Conservation (phyloP, 2,329 filamentous ascomycete species). For the Aspergillus fijiensis region DNA sequence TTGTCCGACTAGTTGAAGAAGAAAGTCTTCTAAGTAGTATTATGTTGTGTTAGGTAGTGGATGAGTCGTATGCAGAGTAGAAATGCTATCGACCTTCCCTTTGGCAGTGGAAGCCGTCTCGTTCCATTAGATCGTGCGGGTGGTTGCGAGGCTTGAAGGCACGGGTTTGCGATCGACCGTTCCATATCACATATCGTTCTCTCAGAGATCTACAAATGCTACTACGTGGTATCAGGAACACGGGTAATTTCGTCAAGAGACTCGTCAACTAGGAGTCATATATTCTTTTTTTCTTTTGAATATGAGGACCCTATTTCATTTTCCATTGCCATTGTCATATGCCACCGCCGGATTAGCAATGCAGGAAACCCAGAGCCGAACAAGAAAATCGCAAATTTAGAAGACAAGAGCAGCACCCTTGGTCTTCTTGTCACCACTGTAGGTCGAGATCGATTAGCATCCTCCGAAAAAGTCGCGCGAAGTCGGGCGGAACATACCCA, state of each 20-base stretch:
- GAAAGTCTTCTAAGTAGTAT: conserved; percentile 29
- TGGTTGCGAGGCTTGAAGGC: not conserved
- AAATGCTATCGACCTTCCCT: too few species aligned
- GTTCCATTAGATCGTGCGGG: too few species aligned
- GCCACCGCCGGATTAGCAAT: conserved; percentile 39
- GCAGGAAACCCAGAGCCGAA: conserved; percentile 45
- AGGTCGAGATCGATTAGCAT: conserved; percentile 45
- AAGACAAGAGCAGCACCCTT: conserved; percentile 99
- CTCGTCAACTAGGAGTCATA: conserved; percentile 39
- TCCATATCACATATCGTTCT: too few species aligned
- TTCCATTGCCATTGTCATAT: conserved; percentile 44
- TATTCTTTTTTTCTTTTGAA: conserved; percentile 37
- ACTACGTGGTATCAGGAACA: not conserved
- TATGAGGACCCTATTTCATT: conserved; percentile 44
- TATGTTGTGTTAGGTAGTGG: too few species aligned
- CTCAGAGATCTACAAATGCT: not conserved
- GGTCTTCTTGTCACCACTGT: conserved; percentile 99
- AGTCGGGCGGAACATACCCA: conserved; percentile 64
- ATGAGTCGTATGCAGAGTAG: too few species aligned
- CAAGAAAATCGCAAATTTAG: conserved; percentile 64
- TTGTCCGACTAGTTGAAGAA: conserved; percentile 59
- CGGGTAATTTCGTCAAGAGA: conserved; percentile 24
- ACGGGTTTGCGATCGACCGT: too few species aligned
- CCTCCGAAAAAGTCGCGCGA: not conserved
- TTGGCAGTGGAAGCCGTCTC: too few species aligned